Base-by-base conservation (phyloP, 176 grass and related monocot genomes). In the Hordeum vulgare region DNA sequence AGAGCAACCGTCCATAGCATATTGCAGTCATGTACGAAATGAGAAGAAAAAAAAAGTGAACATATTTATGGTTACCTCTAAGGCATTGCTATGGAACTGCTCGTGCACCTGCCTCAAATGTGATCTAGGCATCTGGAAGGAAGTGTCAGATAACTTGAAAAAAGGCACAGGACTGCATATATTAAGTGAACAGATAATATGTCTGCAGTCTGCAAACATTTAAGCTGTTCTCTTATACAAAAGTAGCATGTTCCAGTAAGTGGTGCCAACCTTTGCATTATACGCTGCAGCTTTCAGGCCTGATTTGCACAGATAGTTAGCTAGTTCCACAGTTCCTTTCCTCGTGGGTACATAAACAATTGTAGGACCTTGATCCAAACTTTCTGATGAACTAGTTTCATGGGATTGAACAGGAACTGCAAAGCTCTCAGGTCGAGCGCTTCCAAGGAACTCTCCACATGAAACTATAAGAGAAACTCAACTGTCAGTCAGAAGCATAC, bases 311-410 rank as follows among this genome's bases (percentile, higher is more conserved):
- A 98, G 82, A 81, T 86, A 95, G 61, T 81, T 74, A 63, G 95
- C 88, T 88, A 98, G 26, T 42, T 88, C 80, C 53, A 93, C 61
- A 26, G 95, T 93, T 82, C 93, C 82, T 89, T 91, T 93, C 85
- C 95, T 94, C 21, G 95, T 98, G 67, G 95, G 95, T 23, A 98
- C 89, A 77, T 98, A 95, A 69, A 98, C 60, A 89, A 98, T 94
- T 41, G 95, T 98, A 90, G 92, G 88, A 77, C 95, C 92, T 78
- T 79, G 81, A 80, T 93, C 82, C 27, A 90, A 78, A 93, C 51
- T 79, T 80, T 42, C 42, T 62, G 86, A 90, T 51, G 39, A 89
- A 81, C 53, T 87, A 76, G 53, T 77, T 88, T 71, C 58, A 72
- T 78, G 51, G 66, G 49, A 88, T 79, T 76, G 60, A 20, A 61